These are phyloP conservation scores for Fusarium lateritium DNA, from an alignment of 2,329 filamentous ascomycete genomes.

Conservation along the genomic window DNA sequence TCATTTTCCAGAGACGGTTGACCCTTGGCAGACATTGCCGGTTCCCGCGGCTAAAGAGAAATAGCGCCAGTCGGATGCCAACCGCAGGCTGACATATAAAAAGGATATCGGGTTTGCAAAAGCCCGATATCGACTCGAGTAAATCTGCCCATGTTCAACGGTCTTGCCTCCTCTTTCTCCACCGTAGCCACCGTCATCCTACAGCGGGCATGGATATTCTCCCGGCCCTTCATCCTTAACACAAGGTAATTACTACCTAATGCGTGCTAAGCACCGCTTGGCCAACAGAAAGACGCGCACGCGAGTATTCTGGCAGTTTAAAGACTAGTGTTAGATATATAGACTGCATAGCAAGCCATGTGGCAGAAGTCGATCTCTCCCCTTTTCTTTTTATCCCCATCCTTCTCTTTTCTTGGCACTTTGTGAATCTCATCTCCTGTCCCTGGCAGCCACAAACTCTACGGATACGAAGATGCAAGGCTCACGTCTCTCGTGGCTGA, in stretches of 20 bases:
- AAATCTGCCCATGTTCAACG: conserved; percentile 4
- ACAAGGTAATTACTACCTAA: conserved; percentile 37
- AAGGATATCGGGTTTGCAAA: background rate
- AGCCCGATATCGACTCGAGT: conserved; percentile 2
- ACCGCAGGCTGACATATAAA: background rate
- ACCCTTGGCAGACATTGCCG: conserved; percentile 11
- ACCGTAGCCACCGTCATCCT: conserved; percentile 17
- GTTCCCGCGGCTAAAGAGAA: conserved; percentile 2
- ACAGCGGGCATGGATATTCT: conserved; percentile 21
- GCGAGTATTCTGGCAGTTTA: background rate
- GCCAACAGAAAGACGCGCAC: conserved; percentile 9
- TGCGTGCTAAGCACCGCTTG: conserved; percentile 14
- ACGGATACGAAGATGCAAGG: conserved; percentile 20
- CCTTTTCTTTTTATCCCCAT: conserved; percentile 11
- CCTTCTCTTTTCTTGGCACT: conserved; percentile 21
- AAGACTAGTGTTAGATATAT: conserved; percentile 31
- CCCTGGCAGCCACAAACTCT: conserved; percentile 19
- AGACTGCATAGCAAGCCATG: conserved; percentile 29
- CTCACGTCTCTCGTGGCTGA: conserved; percentile 32
- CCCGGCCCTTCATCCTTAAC: conserved; percentile 15
- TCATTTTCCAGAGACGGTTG: conserved; percentile 14
- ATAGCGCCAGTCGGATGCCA: conserved; percentile 17
- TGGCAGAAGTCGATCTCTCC: conserved; percentile 26
- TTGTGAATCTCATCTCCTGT: conserved; percentile 1
- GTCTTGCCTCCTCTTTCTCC: conserved; percentile 1